These are phyloP conservation scores for Alliaria petiolata DNA, from an alignment of 345 rosid species.

Conservation along the genomic window DNA sequence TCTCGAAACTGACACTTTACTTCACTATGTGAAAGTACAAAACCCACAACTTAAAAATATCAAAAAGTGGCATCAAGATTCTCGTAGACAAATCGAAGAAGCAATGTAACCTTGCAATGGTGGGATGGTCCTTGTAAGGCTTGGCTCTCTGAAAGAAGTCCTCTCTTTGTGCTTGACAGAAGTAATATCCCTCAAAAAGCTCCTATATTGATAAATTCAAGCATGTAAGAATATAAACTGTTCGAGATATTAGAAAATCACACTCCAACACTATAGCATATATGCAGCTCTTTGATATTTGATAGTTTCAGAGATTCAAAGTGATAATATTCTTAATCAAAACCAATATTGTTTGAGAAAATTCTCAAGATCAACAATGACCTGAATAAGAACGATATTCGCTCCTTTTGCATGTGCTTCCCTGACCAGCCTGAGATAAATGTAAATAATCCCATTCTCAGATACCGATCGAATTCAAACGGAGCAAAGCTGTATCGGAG, in stretches of 20 bases:
- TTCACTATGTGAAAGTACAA: background rate
- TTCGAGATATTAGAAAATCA: background rate
- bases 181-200: conserved; percentile 93
- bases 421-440: conserved; percentile 43
- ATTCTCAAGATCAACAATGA: background rate
- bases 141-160: conserved; percentile 72
- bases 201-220: conserved; percentile 45
- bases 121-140: conserved; percentile 80
- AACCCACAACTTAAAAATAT: background rate
- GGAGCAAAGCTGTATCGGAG: background rate
- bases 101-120: conserved; percentile 57
- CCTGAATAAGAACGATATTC: conserved; percentile 91
- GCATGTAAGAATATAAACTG: background rate
- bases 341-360: background rate
- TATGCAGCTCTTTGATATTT: background rate
- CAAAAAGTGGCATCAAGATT: background rate
- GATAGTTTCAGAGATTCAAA: background rate
- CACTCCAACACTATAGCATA: background rate
- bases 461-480: background rate
- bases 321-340: background rate
- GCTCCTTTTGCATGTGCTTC: conserved; percentile 56
- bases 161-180: conserved; percentile 96
- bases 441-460: conserved; percentile 1
- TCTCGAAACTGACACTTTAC: background rate
- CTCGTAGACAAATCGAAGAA: background rate